Percentiles rank a stretch among this genome's conserved stretches.
Evolutionary conservation across 2,329 filamentous ascomycete species (phyloP).

Genomic region (Aspergillus viridinutans): DNA sequence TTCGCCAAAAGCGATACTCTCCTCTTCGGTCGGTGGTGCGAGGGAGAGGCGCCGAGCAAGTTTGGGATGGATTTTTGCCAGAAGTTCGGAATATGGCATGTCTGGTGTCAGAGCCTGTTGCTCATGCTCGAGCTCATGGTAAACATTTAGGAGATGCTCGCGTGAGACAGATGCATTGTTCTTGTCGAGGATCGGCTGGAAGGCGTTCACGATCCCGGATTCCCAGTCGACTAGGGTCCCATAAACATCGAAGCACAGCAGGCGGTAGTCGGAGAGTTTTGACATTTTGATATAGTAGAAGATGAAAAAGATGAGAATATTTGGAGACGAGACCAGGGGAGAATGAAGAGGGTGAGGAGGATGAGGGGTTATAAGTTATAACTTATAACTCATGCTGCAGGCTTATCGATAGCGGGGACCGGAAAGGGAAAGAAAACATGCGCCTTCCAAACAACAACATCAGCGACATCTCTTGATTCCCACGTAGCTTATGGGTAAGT

Average conservation of each 20-base stretch:
- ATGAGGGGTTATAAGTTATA: not conserved
- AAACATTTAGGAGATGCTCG: slow-evolving; percentile 19
- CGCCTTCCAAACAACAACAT: no score
- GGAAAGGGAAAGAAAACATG: not conserved
- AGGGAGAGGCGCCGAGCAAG: slow-evolving; percentile 29
- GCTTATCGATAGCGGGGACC: not conserved
- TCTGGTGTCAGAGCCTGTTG: slow-evolving; percentile 54
- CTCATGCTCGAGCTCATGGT: slow-evolving; percentile 34
- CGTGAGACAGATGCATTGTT: slow-evolving; percentile 37
- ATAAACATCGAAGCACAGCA: slow-evolving; percentile 73
- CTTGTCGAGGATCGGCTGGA: slow-evolving; percentile 42
- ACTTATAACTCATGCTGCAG: no score
- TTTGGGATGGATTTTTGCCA: slow-evolving; percentile 45
- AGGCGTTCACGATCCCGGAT: slow-evolving; percentile 54
- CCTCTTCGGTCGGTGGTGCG: slow-evolving; percentile 19
- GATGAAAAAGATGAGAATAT: not conserved
- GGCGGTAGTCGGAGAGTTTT: slow-evolving; percentile 37
- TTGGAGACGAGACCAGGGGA: not conserved
- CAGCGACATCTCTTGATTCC: no score
- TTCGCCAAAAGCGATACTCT: slow-evolving; percentile 46
- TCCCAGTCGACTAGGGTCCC: slow-evolving; percentile 79
- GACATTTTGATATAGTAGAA: slow-evolving; percentile 14
- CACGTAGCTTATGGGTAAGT: no score
- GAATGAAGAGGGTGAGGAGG: not conserved
- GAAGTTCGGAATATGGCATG: slow-evolving; percentile 57